Percentiles rank a stretch among this genome's conserved stretches.
Evolutionary conservation across 202 grass and related monocot species (phyloP).

Genomic region (Eragrostis tef): DNA sequence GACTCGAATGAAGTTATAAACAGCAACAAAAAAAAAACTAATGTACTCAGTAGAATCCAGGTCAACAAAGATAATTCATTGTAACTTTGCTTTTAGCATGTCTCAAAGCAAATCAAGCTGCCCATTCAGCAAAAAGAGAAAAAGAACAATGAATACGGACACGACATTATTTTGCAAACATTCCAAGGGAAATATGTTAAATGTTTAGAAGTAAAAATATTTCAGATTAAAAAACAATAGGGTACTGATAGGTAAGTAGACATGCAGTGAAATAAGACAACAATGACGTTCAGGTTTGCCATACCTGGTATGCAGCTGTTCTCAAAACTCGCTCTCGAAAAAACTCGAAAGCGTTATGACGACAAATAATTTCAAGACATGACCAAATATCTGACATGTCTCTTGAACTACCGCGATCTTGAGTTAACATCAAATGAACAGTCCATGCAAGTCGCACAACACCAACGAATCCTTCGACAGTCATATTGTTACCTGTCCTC

Average conservation of each 20-base stretch:
- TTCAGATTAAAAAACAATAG: not conserved
- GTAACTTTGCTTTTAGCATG: not conserved
- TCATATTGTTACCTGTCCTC: conserved; percentile 64
- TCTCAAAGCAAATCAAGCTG: not conserved
- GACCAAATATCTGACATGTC: conserved; percentile 62
- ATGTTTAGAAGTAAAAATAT: not conserved
- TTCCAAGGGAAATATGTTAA: not conserved
- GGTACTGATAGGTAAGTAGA: not conserved
- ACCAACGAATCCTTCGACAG: conserved; percentile 76
- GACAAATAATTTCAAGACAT: conserved; percentile 79
- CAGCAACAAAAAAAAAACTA: not conserved
- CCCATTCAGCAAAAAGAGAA: not conserved
- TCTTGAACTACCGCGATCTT: conserved; percentile 68
- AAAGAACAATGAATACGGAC: not conserved
- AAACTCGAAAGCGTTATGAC: conserved; percentile 79
- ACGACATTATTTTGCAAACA: not conserved
- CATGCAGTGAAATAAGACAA: conserved; percentile 14
- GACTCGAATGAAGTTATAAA: not conserved
- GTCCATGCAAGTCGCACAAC: conserved; percentile 82
- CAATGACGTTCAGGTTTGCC: not conserved
- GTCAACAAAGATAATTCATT: not conserved
- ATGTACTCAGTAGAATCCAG: not conserved
- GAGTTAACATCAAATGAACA: conserved; percentile 89
- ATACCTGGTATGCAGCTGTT: conserved; percentile 89
- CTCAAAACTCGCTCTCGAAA: conserved; percentile 65